Base-by-base conservation (phyloP, 2,329 filamentous ascomycete genomes). In the Ceratocystis albifundus region DNA sequence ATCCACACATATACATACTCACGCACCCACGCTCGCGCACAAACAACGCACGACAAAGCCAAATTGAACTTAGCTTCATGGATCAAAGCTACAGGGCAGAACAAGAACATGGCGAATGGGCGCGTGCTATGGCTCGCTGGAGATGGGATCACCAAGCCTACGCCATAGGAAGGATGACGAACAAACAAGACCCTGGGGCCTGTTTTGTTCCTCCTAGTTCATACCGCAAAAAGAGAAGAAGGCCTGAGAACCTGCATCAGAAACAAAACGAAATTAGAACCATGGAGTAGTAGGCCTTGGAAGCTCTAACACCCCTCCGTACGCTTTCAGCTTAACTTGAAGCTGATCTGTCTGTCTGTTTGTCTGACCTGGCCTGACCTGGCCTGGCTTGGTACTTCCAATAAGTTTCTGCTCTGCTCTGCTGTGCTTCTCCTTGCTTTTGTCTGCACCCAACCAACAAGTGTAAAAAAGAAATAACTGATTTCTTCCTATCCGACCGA, bases 401-500 rank as follows among this genome's bases (percentile, higher is more conserved):
- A 59, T 32, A 20, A 7, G 46, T 48, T 48, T 48, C 22, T 50
- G 48, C 20, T 48, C 22, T 50, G 48, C 20, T 62, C 41, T 63
- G 12, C 6, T 30, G 17, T 46, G n/a, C 20, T 50, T 25, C 20
- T 62, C 15, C 20, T 8, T 32, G n/a, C 4, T 36, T 12, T n/a
- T 32, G n/a, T 32, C 30, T 32, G 30, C 30, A 32, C 30, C 32
- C 32, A 41, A 22, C 32, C 32, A 41, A 22, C 55, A 22, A n/a
- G 12, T 44, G 62, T 28, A 55, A 22, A 22, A 48, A 50, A 20
- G 59, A 64, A 67, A 25, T 67, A 25, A 59, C 65, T 67, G 65
- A 67, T 67, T 30, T 50, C 53, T 28, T 57, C 53, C 61, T 28
- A 61, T 67, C 65, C 50, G 65, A 67, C 41, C 50, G 61, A 36